Base-by-base conservation (phyloP, 2,329 filamentous ascomycete species). In the Chrysosporium queenslandicum region DNA sequence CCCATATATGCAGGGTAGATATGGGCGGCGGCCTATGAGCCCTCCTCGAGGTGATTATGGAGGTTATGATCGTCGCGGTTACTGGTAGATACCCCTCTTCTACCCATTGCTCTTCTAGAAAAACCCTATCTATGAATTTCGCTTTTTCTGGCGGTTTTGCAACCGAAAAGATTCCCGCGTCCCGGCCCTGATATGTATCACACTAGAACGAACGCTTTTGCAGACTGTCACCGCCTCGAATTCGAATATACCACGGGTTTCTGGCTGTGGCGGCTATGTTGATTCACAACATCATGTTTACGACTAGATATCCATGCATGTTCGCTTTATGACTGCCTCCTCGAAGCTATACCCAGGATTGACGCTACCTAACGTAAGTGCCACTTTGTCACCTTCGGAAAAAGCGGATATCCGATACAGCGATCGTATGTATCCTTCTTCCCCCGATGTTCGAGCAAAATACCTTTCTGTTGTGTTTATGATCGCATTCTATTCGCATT, bases 1-100 rank as follows among this genome's bases (percentile, higher is more conserved):
- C 58, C 77, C 78, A 1, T 82, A 82, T 64, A 76, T 78, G 52
- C 74, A 77, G 2, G 42, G 50, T 57, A 74, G 76, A 39, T 79
- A 79, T 61, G 75, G 68, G 52, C 34, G 55, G n/a, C 73, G 74
- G 49, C 73, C 75, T 32, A 66, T 70, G 42, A 66, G 65, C 50
- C 58, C 56, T 39, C 56, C 56, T 18, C 68, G 68, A 50, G 64
- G 64, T 46, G 68, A 69, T 40, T 72, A 72, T 58, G 62, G 62
- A 54, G 65, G 64, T 20, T 73, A 73, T 60, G 69, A 71, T 39
- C 69, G 69, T 52, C 69, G 67, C 52, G 64, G 65, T 52, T 73
- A 73, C 60, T 73, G 70, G 70, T 73, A 71, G 60, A 64, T 57
- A 58, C 41, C 52, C 46, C 50, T 58, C 41, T 53, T 52, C 51